Evolutionary conservation across 2,329 filamentous ascomycete genomes (phyloP).

Genomic region (Claviceps sp.): DNA sequence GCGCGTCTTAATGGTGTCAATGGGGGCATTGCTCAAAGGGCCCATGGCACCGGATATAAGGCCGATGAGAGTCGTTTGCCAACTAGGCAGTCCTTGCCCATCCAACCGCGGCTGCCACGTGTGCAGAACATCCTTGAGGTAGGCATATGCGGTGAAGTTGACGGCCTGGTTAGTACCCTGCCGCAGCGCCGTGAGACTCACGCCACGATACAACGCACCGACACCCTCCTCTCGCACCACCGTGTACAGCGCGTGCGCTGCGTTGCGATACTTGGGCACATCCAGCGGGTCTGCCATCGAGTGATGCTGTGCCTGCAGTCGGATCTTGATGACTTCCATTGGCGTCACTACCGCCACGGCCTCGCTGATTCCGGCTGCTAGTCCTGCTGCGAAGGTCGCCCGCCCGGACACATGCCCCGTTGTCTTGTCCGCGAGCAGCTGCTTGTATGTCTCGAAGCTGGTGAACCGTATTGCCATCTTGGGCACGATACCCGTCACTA

Average conservation of each 20-base stretch:
- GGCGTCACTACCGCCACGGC: conserved; percentile 92
- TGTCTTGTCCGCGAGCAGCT: conserved; percentile 54
- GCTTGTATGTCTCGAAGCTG: conserved; percentile 93
- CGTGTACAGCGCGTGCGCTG: conserved; percentile 70
- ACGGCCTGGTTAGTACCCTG: conserved; percentile 97
- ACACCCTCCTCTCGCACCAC: conserved; percentile 85
- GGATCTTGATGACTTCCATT: conserved; percentile 99
- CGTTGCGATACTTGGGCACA: conserved; percentile 93
- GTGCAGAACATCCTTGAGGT: conserved; percentile 73
- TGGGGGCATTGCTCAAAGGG: conserved; percentile 89
- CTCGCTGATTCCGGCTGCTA: conserved; percentile 88
- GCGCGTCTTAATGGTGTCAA: conserved; percentile 97
- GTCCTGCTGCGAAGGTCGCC: conserved; percentile 62
- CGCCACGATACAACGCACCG: conserved; percentile 81
- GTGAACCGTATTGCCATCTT: conserved; percentile 99
- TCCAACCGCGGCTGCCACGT: conserved; percentile 52
- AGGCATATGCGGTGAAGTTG: conserved; percentile 96
- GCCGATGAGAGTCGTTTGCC: conserved; percentile 83
- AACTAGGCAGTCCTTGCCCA: conserved; percentile 56
- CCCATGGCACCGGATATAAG: conserved; percentile 90
- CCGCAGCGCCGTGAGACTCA: conserved; percentile 80
- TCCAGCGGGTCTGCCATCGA: conserved; percentile 94
- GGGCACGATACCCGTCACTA: conserved; percentile 88
- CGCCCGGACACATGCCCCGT: conserved; percentile 56
- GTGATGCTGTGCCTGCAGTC: conserved; percentile 95